These are phyloP conservation scores for Cinnamomum chago DNA, from an alignment of 164 flowering plant species.

Conservation along the genomic window DNA sequence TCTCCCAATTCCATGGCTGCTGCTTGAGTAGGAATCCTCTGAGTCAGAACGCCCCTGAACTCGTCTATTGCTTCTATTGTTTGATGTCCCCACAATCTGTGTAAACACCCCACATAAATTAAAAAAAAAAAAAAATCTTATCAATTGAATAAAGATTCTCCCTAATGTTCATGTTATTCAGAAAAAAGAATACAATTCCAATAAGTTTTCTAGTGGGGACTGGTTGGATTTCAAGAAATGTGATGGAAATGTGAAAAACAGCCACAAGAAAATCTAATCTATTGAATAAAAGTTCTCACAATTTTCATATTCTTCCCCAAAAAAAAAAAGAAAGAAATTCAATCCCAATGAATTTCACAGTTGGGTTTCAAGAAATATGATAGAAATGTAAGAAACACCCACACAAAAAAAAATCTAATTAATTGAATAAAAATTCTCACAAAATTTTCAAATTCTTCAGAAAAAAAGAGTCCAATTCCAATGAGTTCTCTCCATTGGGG, in stretches of 20 bases:
- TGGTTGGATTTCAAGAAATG: background rate
- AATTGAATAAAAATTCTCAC: background rate
- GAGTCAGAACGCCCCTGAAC: constrained; percentile 35
- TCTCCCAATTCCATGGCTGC: constrained; percentile 34
- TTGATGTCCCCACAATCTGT: constrained; percentile 77
- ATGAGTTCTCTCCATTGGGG: background rate
- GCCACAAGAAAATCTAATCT: too few relatives aligned
- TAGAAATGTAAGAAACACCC: too few relatives aligned
- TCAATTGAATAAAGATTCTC: background rate
- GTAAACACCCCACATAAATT: too few relatives aligned
- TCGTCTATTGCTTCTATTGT: constrained; percentile 32
- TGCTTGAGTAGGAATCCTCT: constrained; percentile 62
- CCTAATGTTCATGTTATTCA: background rate
- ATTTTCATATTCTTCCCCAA: too few relatives aligned
- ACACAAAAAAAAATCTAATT: background rate
- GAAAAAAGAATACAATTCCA: background rate
- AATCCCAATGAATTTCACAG: too few relatives aligned
- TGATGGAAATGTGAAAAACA: too few relatives aligned
- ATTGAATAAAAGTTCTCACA: too few relatives aligned
- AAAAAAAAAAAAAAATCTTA: background rate
- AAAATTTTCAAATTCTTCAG: background rate
- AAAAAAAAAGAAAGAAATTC: too few relatives aligned
- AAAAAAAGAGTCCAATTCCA: background rate
- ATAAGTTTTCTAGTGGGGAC: background rate
- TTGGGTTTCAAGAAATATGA: background rate